These are phyloP conservation scores for Kwoniella dendrophila DNA, from an alignment of 768 basidiomycete genomes.

Conservation along the genomic window DNA sequence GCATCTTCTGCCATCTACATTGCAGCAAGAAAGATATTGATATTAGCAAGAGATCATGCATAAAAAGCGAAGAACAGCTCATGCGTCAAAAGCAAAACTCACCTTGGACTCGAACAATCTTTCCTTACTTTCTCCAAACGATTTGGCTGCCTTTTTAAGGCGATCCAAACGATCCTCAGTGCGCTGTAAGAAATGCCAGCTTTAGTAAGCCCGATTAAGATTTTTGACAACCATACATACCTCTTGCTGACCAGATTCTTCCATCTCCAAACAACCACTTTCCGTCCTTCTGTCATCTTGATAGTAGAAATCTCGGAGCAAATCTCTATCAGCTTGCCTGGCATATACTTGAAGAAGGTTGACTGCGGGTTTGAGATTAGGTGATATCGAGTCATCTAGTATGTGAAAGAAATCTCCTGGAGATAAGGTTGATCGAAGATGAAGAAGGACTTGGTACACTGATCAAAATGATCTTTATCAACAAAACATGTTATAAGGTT, in stretches of 20 bases:
- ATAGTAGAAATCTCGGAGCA: constrained; percentile 95
- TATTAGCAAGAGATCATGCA: neutral
- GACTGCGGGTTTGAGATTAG: constrained; percentile 71
- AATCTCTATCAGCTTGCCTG: constrained; percentile 82
- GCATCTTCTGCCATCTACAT: constrained; percentile 87
- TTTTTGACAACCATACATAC: constrained; percentile 58
- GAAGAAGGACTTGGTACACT: constrained; percentile 93
- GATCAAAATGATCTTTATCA: too few relatives aligned
- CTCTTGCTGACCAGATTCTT: constrained; percentile 71
- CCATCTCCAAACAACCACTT: constrained; percentile 82
- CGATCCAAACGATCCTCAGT: constrained; percentile 65
- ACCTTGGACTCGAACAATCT: constrained; percentile 87
- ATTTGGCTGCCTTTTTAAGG: constrained; percentile 82
- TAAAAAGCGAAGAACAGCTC: neutral
- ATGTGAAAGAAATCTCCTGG: constrained; percentile 92
- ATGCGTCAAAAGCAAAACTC: too few relatives aligned
- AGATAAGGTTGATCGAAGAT: constrained; percentile 77
- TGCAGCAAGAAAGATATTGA: neutral
- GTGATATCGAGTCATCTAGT: constrained; percentile 80
- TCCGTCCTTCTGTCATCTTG: constrained; percentile 94
- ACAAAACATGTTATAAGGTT: too few relatives aligned
- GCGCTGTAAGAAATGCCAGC: neutral
- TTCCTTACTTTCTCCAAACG: constrained; percentile 94
- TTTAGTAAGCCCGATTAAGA: neutral
- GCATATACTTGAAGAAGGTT: constrained; percentile 86